phyloP scores from a whole-genome alignment of 495 filamentous ascomycete genomes.

The Talaromyces thailandensis region DNA sequence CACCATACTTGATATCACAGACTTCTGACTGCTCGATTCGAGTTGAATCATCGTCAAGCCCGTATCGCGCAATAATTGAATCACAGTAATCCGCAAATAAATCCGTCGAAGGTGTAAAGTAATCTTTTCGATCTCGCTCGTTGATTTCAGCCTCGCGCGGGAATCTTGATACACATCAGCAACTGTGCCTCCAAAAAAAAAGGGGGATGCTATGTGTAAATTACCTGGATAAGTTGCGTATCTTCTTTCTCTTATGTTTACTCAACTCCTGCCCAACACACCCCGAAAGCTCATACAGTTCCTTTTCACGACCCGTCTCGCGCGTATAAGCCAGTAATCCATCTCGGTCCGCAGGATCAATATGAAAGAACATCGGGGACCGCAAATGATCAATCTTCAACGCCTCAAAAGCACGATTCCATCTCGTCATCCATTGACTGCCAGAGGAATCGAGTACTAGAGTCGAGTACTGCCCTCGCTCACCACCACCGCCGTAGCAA shows the following conservation, averaged over 20 bases:
- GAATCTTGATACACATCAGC: neutral
- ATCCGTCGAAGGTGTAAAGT: slow-evolving; percentile 47
- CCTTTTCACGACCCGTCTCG: slow-evolving; percentile 35
- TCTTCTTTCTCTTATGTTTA: slow-evolving; percentile 56
- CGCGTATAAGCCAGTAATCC: slow-evolving; percentile 51
- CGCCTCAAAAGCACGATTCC: slow-evolving; percentile 45
- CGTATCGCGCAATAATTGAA: slow-evolving; percentile 43
- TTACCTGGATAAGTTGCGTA: slow-evolving; percentile 15
- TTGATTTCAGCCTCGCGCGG: slow-evolving; percentile 38
- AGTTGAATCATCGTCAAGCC: slow-evolving; percentile 28
- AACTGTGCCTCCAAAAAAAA: neutral
- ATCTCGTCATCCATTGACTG: slow-evolving; percentile 45
- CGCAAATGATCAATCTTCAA: slow-evolving; percentile 51
- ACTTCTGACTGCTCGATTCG: slow-evolving; percentile 40
- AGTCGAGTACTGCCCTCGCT: slow-evolving; percentile 12
- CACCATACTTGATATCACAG: slow-evolving; percentile 39
- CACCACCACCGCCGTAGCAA: neutral
- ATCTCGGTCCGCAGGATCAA: slow-evolving; percentile 56
- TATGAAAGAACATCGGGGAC: slow-evolving; percentile 61
- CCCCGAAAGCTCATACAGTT: slow-evolving; percentile 47
- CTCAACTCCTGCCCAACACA: slow-evolving; percentile 57
- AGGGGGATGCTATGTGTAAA: neutral
- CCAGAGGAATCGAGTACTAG: slow-evolving; percentile 45
- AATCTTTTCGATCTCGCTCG: slow-evolving; percentile 57
- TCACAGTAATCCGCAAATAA: slow-evolving; percentile 51